Conservation (phyloP, 1,284 basidiomycete genomes). For the Sphagnurus paluster region DNA sequence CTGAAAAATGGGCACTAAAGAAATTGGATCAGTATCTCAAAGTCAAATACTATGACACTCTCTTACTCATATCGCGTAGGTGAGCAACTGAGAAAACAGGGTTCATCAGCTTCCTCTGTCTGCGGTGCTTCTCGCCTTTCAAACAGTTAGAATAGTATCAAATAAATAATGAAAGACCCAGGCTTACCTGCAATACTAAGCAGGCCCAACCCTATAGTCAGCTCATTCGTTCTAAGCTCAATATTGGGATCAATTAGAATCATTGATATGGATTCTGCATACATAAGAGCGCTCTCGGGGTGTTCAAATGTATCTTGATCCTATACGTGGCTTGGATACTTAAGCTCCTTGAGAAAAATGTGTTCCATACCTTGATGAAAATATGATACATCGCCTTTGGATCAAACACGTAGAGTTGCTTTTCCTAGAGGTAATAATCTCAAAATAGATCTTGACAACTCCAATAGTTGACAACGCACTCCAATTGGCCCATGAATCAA, state of each 20-base stretch:
- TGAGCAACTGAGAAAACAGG: constrained; percentile 46
- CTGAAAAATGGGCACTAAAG: constrained; percentile 34
- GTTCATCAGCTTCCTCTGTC: constrained; percentile 47
- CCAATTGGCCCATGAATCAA: constrained; percentile 26
- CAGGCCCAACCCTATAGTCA: constrained; percentile 39
- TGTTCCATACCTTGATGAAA: constrained; percentile 31
- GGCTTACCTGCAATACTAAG: constrained; percentile 33
- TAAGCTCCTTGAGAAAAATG: no score
- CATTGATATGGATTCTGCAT: no score
- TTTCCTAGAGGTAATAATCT: constrained; percentile 25
- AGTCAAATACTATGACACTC: background rate
- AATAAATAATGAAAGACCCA: background rate
- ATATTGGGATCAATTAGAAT: background rate
- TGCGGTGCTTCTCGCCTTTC: constrained; percentile 39
- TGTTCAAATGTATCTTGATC: constrained; percentile 30
- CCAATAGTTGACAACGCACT: constrained; percentile 18
- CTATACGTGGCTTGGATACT: constrained; percentile 3
- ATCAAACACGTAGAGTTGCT: constrained; percentile 30
- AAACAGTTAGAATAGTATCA: no score
- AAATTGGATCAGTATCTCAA: no score
- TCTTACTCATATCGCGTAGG: constrained; percentile 35
- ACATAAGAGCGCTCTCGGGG: constrained; percentile 34
- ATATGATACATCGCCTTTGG: constrained; percentile 37
- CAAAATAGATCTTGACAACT: background rate
- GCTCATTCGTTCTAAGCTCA: constrained; percentile 25